Evolutionary conservation across 495 filamentous ascomycete genomes (phyloP), one percentile per base, ranked within the genome.

Genomic region (Tetracladium marchalianum): DNA sequence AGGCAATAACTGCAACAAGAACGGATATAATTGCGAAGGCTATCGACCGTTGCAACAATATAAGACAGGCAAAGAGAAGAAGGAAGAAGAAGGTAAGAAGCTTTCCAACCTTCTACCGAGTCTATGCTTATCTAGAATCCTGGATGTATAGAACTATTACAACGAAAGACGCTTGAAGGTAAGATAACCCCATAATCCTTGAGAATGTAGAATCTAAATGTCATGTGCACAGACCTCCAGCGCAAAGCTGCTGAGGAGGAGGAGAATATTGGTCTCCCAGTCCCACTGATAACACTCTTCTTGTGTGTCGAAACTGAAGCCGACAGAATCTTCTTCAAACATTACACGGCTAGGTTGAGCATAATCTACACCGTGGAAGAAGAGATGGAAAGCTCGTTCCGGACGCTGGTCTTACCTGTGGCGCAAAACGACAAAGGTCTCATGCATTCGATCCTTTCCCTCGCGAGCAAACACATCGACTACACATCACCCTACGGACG

Each of bases 1-100:
- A 79, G 87, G 87, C 63, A 70, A 86, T 52, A 90, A 92, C 59
- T 95, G 89, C 59, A 81, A 90, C 68, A 95, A 95, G 68, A 95
- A 95, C 63, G 85, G 87, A 17, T 85, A 94, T 37, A 78, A 87
- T 10, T 95, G 89, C 57, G 89, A 95, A 66, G 89, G 89, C 11
- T 95, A 95, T 59, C 86, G 84, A n/a, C 82, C 87, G 41, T 87
- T 84, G 60, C 82, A 85, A 43, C 74, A 87, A 39, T 95, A 89
- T 89, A 84, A 80, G 60, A 86, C 82, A 56, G 86, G 87, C 19
- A 84, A 76, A 60, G 84, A 90, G 62, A 27, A 7, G 22, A 83
- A 74, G 55, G 68, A 75, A 34, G 81, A 84, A 64, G 77, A 86
- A 73, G 82, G 84, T 90, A 73, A 34, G 43, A 31, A 27, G 22